These are phyloP conservation scores for Escovopsis sp. DNA, from an alignment of 2,329 filamentous ascomycete genomes.

Conservation along the genomic window DNA sequence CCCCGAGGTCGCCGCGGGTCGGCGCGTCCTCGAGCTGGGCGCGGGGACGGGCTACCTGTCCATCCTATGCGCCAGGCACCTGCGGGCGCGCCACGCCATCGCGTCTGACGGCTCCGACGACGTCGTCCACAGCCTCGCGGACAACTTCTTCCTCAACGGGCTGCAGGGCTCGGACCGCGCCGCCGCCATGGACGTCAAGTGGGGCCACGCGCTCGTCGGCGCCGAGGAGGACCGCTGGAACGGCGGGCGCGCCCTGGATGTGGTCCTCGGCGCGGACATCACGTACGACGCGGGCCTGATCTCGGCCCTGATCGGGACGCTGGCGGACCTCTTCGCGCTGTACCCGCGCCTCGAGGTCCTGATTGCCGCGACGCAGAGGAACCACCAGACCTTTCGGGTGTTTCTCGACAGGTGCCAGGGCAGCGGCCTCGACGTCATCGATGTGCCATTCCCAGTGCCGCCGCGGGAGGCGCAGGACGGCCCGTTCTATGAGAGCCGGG, in stretches of 20 bases:
- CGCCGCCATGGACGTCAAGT: conserved; percentile 41
- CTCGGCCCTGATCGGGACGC: conserved; percentile 47
- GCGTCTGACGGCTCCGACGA: conserved; percentile 63
- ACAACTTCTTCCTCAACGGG: conserved; percentile 54
- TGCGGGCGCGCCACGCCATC: conserved; percentile 43
- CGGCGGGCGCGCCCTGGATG: conserved; percentile 34
- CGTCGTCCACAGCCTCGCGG: conserved; percentile 51
- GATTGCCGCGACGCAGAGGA: conserved; percentile 57
- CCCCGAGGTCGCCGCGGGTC: conserved; percentile 30
- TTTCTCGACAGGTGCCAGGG: conserved; percentile 46
- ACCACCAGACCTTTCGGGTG: conserved; percentile 49
- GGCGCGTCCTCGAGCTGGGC: conserved; percentile 55
- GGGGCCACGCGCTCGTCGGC: conserved; percentile 46
- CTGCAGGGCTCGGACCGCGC: conserved; percentile 36
- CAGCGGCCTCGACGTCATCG: conserved; percentile 27
- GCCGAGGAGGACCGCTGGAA: conserved; percentile 42
- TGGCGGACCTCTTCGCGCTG: conserved; percentile 45
- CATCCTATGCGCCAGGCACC: conserved; percentile 55
- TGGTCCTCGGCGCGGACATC: conserved; percentile 63
- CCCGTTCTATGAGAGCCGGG: conserved; percentile 48
- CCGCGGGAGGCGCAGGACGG: conserved; percentile 33
- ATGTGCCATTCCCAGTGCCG: conserved; percentile 28
- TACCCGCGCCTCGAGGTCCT: conserved; percentile 44
- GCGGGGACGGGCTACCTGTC: conserved; percentile 65
- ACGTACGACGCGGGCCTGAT: conserved; percentile 57